These are phyloP conservation scores for Penicillium sp. DNA, from an alignment of 2,329 filamentous ascomycete genomes.

Conservation along the genomic window DNA sequence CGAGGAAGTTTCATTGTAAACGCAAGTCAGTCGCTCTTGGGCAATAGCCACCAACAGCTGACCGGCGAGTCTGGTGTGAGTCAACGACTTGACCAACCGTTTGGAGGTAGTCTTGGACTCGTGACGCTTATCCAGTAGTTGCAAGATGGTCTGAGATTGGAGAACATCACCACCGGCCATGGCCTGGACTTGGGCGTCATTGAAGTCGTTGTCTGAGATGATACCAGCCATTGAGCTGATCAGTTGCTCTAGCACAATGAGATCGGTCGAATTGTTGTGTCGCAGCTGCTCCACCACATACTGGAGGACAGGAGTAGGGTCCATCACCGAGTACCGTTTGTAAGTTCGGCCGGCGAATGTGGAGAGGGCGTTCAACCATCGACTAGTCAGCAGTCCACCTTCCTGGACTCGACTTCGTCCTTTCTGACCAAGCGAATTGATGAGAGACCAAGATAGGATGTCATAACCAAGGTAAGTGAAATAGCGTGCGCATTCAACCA, in stretches of 20 bases:
- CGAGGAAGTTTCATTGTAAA: conserved; percentile 72
- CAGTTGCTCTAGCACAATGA: conserved; percentile 88
- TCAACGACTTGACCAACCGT: conserved; percentile 75
- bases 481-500: conserved; percentile 91
- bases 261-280: conserved; percentile 79
- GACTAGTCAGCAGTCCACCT: conserved; percentile 74
- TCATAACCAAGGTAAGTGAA: conserved; percentile 93
- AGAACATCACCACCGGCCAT: conserved; percentile 84
- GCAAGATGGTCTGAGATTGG: conserved; percentile 74
- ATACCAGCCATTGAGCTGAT: conserved; percentile 93
- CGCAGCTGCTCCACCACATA: conserved; percentile 85
- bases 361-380: conserved; percentile 87
- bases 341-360: conserved; percentile 91
- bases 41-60: conserved; percentile 86
- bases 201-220: conserved; percentile 80
- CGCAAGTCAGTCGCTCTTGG: conserved; percentile 83
- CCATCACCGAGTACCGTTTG: conserved; percentile 78
- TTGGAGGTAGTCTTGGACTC: conserved; percentile 72
- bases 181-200: conserved; percentile 79
- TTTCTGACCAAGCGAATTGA: conserved; percentile 66
- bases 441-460: conserved; percentile 85
- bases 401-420: conserved; percentile 60
- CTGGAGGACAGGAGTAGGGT: conserved; percentile 79
- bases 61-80: conserved; percentile 73
- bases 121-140: conserved; percentile 78